Conservation (phyloP, 192 early-diverging fungal species). For the Physocladia obscura region DNA sequence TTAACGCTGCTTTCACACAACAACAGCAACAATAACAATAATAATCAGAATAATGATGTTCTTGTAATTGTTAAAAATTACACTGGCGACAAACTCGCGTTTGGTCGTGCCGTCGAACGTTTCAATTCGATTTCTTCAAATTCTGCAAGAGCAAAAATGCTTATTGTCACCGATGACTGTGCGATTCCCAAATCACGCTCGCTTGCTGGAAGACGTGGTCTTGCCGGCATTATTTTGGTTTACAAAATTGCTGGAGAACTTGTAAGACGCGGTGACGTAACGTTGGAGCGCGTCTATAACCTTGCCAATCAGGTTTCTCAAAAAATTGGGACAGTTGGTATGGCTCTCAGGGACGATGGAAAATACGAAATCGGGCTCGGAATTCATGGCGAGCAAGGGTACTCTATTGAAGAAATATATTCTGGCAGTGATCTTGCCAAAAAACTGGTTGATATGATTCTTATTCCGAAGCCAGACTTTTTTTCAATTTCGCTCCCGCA, state of each 20-base stretch:
- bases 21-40: conserved; percentile 20
- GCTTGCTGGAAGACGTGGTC: conserved; percentile 73
- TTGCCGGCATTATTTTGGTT: conserved; percentile 72
- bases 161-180: conserved; percentile 84
- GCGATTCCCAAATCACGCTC: conserved; percentile 69
- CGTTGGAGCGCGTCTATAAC: conserved; percentile 57
- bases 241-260: conserved; percentile 80
- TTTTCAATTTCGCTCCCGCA: conserved; percentile 10
- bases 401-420: conserved; percentile 35
- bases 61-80: conserved; percentile 87
- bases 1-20: conserved; percentile 42
- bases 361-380: conserved; percentile 73
- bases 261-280: conserved; percentile 52
- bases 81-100: conserved; percentile 63
- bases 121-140: conserved; percentile 51
- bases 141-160: conserved; percentile 65
- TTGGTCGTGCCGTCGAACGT: conserved; percentile 75
- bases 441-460: conserved; percentile 44
- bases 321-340: conserved; percentile 78
- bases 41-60: conserved; percentile 65
- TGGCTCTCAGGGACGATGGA: conserved; percentile 71
- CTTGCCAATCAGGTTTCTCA: conserved; percentile 56
- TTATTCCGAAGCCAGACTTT: conserved; percentile 51
- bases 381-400: conserved; percentile 84
- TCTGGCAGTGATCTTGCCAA: conserved; percentile 52